Conservation (phyloP, 2,329 filamentous ascomycete genomes). For the Diaporthe sp. region DNA sequence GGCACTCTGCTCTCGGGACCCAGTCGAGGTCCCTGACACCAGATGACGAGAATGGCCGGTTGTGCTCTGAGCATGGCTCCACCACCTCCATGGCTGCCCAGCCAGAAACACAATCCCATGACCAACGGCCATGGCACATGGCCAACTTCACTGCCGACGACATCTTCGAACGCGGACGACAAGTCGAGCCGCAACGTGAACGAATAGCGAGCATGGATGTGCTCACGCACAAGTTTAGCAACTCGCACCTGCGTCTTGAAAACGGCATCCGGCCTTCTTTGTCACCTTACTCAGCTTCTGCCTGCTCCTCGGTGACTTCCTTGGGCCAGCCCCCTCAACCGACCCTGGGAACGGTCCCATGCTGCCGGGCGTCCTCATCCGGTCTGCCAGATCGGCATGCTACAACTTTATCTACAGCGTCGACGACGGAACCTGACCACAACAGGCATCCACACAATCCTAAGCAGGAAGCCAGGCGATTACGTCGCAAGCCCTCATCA, state of each 20-base stretch:
- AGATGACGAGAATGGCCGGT: slow-evolving; percentile 26
- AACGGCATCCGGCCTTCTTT: slow-evolving; percentile 15
- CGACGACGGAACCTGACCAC: slow-evolving; percentile 17
- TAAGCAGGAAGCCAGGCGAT: slow-evolving; percentile 25
- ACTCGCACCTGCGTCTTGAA: slow-evolving; percentile 36
- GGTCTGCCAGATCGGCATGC: slow-evolving; percentile 11
- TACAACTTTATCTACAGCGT: slow-evolving; percentile 3
- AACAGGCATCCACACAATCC: background rate
- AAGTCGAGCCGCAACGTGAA: background rate
- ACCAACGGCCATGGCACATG: background rate
- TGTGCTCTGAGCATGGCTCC: background rate
- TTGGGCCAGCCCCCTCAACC: background rate
- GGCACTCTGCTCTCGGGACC: slow-evolving; percentile 36
- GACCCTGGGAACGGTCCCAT: background rate
- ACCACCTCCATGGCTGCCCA: background rate
- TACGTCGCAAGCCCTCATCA: slow-evolving; percentile 36
- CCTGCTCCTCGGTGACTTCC: slow-evolving; percentile 31
- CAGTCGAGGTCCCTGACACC: slow-evolving; percentile 13
- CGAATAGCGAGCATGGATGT: slow-evolving; percentile 32
- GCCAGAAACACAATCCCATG: background rate
- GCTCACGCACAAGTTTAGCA: slow-evolving; percentile 35
- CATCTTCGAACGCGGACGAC: background rate
- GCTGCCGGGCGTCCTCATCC: background rate
- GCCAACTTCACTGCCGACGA: background rate
- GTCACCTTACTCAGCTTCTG: background rate